phyloP scores from a whole-genome alignment of 768 basidiomycete genomes.

The Inosperma sp. region DNA sequence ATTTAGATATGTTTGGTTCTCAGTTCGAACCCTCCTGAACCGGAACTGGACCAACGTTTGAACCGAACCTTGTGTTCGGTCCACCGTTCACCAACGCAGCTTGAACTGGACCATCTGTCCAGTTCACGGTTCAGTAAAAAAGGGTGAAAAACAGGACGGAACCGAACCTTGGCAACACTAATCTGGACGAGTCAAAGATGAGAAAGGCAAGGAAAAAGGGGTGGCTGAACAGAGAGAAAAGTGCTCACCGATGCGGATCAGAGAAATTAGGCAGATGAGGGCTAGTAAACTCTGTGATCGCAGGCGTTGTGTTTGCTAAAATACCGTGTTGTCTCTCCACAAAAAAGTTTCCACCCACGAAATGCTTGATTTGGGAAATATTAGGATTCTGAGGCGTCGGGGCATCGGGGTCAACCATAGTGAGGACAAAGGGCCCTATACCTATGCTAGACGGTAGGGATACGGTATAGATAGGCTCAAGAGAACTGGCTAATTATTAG shows the following conservation, averaged over 20 bases:
- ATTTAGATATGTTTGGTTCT: no score
- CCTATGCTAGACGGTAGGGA: background rate
- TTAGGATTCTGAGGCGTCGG: constrained; percentile 46
- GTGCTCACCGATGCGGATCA: constrained; percentile 38
- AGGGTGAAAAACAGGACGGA: no score
- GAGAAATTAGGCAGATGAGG: constrained; percentile 41
- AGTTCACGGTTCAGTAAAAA: no score
- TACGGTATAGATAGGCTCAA: background rate
- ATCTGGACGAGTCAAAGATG: background rate
- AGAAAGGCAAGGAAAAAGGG: background rate
- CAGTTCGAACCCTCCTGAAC: no score
- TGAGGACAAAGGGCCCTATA: constrained; percentile 43
- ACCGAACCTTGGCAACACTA: no score
- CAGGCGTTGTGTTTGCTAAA: constrained; percentile 38
- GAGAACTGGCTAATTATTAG: background rate
- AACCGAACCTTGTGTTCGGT: no score
- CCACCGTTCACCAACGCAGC: no score
- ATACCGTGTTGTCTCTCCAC: background rate
- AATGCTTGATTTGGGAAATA: constrained; percentile 43
- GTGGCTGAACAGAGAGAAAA: background rate
- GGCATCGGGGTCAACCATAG: constrained; percentile 46
- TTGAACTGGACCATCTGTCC: no score
- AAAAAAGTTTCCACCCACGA: constrained; percentile 41
- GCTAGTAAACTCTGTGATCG: constrained; percentile 37
- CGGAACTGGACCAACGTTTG: no score